Conservation (phyloP, 2,329 filamentous ascomycete genomes). For the Epichloe sylvatica region DNA sequence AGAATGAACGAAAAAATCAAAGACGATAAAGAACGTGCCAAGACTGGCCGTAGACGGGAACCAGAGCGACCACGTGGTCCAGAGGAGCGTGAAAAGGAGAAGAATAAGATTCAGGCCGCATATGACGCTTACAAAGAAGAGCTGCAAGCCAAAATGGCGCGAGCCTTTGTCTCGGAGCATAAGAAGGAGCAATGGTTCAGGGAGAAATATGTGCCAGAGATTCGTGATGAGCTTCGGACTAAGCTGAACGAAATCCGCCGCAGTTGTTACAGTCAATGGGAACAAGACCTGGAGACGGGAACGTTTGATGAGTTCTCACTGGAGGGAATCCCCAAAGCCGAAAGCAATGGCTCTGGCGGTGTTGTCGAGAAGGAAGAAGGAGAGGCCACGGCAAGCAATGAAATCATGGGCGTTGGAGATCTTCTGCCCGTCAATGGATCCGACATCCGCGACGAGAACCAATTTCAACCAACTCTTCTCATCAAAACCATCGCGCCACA, state of each 20-base stretch:
- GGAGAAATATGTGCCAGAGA: constrained; percentile 79
- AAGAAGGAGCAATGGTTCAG: constrained; percentile 97
- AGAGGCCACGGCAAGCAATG: constrained; percentile 79
- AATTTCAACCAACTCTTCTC: constrained; percentile 79
- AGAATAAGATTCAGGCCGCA: constrained; percentile 59
- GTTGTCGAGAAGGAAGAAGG: constrained; percentile 90
- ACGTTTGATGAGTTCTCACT: constrained; percentile 89
- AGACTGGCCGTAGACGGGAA: constrained; percentile 54
- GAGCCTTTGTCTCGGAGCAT: constrained; percentile 79
- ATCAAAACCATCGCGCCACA: constrained; percentile 98
- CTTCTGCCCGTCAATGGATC: constrained; percentile 70
- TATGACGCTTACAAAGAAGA: constrained; percentile 57
- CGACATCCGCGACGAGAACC: constrained; percentile 77
- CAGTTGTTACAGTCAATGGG: constrained; percentile 72
- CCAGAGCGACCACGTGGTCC: constrained; percentile 49
- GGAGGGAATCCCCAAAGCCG: constrained; percentile 85
- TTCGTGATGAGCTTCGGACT: constrained; percentile 58
- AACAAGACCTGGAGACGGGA: constrained; percentile 70
- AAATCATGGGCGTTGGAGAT: constrained; percentile 85
- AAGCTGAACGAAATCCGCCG: constrained; percentile 71
- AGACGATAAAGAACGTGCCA: constrained; percentile 60
- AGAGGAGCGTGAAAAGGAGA: constrained; percentile 67
- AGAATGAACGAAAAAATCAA: constrained; percentile 69
- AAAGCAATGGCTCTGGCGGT: constrained; percentile 75
- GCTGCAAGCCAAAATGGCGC: constrained; percentile 65